Conservation (phyloP, 2,329 filamentous ascomycete genomes). For the Cyanodermella asteris region DNA sequence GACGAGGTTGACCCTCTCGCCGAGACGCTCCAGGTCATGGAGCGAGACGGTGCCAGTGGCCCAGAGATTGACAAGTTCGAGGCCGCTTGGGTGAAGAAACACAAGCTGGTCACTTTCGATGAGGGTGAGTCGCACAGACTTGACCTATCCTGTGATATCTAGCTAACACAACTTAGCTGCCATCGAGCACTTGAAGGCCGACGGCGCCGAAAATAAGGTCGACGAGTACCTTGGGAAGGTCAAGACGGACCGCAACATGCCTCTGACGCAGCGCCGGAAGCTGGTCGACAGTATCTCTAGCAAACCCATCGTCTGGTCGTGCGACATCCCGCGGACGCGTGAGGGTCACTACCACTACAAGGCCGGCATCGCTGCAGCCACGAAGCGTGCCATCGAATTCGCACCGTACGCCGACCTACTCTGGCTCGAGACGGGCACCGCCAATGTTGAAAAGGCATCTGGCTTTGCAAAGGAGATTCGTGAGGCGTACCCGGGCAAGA, state of each 20-base stretch:
- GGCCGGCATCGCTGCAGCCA: slow-evolving; percentile 49
- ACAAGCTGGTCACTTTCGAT: slow-evolving; percentile 74
- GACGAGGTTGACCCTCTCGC: slow-evolving; percentile 62
- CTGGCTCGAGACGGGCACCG: slow-evolving; percentile 91
- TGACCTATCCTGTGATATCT: slow-evolving; percentile 1
- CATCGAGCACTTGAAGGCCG: slow-evolving; percentile 45
- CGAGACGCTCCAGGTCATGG: slow-evolving; percentile 79
- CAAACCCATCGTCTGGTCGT: slow-evolving; percentile 57
- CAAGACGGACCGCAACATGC: slow-evolving; percentile 45
- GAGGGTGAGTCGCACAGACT: slow-evolving; percentile 29
- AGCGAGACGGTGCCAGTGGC: slow-evolving; percentile 52
- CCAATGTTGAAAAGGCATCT: slow-evolving; percentile 54
- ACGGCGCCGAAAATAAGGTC: slow-evolving; percentile 43
- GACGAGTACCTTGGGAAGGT: slow-evolving; percentile 44
- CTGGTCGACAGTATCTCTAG: slow-evolving; percentile 47
- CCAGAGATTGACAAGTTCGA: slow-evolving; percentile 72
- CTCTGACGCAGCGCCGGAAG: slow-evolving; percentile 53
- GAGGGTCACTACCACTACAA: slow-evolving; percentile 86
- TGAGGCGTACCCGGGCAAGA: slow-evolving; percentile 49
- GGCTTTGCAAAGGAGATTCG: slow-evolving; percentile 60
- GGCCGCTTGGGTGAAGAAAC: slow-evolving; percentile 66
- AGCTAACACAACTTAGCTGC: slow-evolving; percentile 31
- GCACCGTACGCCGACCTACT: slow-evolving; percentile 83
- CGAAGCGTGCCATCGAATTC: slow-evolving; percentile 80
- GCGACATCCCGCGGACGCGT: slow-evolving; percentile 77